These are phyloP conservation scores for Capsicum rhomboideum DNA, from an alignment of 257 asterid genomes.

Conservation along the genomic window DNA sequence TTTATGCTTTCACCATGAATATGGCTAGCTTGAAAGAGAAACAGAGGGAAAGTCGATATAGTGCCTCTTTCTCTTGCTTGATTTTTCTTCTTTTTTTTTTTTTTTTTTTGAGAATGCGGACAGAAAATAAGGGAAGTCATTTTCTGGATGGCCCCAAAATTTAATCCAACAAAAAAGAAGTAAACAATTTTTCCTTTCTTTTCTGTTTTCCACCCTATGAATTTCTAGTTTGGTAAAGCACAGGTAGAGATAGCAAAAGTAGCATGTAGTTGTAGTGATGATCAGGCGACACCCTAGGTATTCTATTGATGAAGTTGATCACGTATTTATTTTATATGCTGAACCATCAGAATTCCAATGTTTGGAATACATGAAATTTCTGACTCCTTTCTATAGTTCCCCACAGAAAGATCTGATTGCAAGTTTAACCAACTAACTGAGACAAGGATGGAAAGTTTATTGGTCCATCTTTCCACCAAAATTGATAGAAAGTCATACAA, in stretches of 20 bases:
- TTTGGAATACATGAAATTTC: background rate
- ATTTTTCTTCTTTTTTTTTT: too few species aligned
- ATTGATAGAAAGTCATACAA: background rate
- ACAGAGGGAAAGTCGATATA: background rate
- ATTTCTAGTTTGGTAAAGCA: background rate
- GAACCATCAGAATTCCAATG: background rate
- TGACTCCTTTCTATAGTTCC: background rate
- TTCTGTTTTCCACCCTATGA: background rate
- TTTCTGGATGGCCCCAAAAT: background rate
- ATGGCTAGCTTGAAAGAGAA: background rate
- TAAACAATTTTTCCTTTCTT: background rate
- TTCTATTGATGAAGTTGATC: background rate
- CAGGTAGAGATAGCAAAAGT: background rate
- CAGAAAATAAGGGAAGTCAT: background rate
- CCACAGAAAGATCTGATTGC: background rate
- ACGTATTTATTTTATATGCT: background rate
- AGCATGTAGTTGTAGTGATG: background rate
- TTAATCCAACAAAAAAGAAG: background rate
- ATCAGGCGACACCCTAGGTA: background rate
- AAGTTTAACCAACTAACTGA: background rate
- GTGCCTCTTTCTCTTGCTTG: background rate
- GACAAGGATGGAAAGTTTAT: background rate
- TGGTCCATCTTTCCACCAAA: background rate
- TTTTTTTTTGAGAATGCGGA: background rate
- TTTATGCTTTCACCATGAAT: background rate